Conservation (phyloP, 495 filamentous ascomycete species). For the Aspergillus indologenus region DNA sequence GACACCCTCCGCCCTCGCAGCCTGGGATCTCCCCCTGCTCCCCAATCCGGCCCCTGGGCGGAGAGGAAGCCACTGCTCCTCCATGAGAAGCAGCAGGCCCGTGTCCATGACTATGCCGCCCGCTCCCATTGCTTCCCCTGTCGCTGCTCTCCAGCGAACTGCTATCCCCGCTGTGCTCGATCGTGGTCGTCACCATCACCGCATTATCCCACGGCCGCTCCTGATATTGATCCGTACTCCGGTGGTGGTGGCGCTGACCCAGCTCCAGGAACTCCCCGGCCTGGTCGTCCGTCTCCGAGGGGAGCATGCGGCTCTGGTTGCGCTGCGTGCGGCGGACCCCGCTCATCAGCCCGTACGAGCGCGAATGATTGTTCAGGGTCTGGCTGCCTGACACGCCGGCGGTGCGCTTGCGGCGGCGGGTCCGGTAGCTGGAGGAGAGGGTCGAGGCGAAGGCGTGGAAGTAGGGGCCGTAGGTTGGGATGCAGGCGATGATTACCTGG, state of each 20-base stretch:
- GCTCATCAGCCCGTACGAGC: not conserved
- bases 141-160: not conserved
- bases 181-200: not conserved
- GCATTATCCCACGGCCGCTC: not conserved
- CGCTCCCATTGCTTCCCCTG: no score
- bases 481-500: slow-evolving; percentile 47
- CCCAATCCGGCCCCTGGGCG: not conserved
- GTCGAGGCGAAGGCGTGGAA: slow-evolving; percentile 38
- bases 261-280: not conserved
- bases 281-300: slow-evolving; percentile 1
- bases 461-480: slow-evolving; percentile 50
- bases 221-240: not conserved
- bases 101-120: no score
- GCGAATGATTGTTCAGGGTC: not conserved
- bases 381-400: slow-evolving; percentile 2
- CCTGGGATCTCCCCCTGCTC: not conserved
- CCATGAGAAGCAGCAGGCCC: no score
- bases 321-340: not conserved
- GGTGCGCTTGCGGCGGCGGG: slow-evolving; percentile 10
- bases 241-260: no score
- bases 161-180: not conserved
- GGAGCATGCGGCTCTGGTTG: not conserved
- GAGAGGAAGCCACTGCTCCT: no score
- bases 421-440: slow-evolving; percentile 13
- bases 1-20: not conserved